These are phyloP conservation scores for Discostella pseudostelligera DNA, from an alignment of 108 stramenopile species.

Conservation along the genomic window DNA sequence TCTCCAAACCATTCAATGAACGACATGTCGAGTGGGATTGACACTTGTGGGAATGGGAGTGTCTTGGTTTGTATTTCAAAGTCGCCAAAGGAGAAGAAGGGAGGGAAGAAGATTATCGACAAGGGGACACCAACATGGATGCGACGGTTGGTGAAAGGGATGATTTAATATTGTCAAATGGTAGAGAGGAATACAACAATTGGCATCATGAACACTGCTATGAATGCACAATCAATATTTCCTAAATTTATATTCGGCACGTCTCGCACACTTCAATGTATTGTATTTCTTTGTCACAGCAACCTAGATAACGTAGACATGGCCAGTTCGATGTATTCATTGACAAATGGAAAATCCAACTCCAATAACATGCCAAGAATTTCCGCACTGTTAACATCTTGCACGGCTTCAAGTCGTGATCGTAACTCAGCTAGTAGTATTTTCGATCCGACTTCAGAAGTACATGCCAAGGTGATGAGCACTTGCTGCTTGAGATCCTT, in stretches of 20 bases:
- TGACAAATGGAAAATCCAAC: slow-evolving; percentile 41
- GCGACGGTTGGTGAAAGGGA: background rate
- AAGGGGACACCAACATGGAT: background rate
- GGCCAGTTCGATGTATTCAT: slow-evolving; percentile 62
- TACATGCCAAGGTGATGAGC: slow-evolving; percentile 59
- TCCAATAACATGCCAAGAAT: slow-evolving; percentile 66
- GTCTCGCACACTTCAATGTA: slow-evolving; percentile 62
- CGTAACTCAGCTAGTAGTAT: slow-evolving; percentile 57
- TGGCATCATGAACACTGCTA: slow-evolving; percentile 31
- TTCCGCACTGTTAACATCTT: slow-evolving; percentile 60
- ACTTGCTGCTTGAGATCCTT: slow-evolving; percentile 50
- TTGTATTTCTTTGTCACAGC: too few species aligned
- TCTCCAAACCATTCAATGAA: slow-evolving; percentile 42
- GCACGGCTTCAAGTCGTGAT: slow-evolving; percentile 44
- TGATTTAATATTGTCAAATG: background rate
- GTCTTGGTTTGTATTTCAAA: slow-evolving; percentile 32
- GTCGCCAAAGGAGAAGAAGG: slow-evolving; percentile 12
- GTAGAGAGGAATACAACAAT: slow-evolving; percentile 3
- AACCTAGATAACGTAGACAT: slow-evolving; percentile 16
- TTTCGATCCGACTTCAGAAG: slow-evolving; percentile 51
- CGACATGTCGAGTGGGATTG: slow-evolving; percentile 32
- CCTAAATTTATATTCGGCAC: too few species aligned
- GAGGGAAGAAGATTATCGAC: background rate
- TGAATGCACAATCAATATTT: too few species aligned
- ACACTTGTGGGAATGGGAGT: slow-evolving; percentile 36